Conservation (phyloP, 2,329 filamentous ascomycete species). For the Pseudogymnoascus sp. region DNA sequence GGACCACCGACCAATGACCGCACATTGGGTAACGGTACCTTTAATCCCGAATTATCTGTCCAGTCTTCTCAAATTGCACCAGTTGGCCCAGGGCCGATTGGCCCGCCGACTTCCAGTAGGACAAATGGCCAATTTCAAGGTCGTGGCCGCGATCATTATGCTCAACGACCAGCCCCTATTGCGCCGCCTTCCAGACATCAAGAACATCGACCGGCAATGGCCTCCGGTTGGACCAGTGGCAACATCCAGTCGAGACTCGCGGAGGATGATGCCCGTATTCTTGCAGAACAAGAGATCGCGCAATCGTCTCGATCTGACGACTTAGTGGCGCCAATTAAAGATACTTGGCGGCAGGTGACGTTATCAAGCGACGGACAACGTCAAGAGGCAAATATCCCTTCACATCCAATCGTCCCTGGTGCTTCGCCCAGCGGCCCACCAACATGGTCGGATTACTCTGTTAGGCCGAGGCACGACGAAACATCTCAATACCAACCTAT, state of each 20-base stretch:
- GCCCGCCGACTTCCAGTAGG: constrained; percentile 27
- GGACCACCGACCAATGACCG: constrained; percentile 65
- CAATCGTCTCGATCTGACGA: constrained; percentile 9
- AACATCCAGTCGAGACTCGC: constrained; percentile 13
- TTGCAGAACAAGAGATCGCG: constrained; percentile 5
- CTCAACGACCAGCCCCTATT: constrained; percentile 28
- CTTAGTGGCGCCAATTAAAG: constrained; percentile 8
- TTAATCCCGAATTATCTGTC: constrained; percentile 55
- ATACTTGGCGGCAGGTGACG: constrained; percentile 13
- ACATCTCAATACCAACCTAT: neutral
- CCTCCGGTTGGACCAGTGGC: constrained; percentile 3
- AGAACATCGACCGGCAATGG: constrained; percentile 7
- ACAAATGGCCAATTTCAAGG: constrained; percentile 25
- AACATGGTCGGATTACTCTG: constrained; percentile 11
- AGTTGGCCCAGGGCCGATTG: constrained; percentile 31
- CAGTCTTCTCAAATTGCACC: constrained; percentile 26
- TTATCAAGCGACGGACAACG: constrained; percentile 6
- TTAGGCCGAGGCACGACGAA: constrained; percentile 3
- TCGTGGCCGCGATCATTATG: constrained; percentile 26
- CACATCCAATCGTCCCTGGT: neutral
- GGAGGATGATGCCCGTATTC: constrained; percentile 14
- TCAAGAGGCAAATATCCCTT: neutral
- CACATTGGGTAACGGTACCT: constrained; percentile 72
- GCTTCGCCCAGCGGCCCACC: neutral
- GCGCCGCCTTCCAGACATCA: constrained; percentile 28